phyloP scores from a whole-genome alignment of 2,329 filamentous ascomycete genomes.

The Aspergillus alliaceus region DNA sequence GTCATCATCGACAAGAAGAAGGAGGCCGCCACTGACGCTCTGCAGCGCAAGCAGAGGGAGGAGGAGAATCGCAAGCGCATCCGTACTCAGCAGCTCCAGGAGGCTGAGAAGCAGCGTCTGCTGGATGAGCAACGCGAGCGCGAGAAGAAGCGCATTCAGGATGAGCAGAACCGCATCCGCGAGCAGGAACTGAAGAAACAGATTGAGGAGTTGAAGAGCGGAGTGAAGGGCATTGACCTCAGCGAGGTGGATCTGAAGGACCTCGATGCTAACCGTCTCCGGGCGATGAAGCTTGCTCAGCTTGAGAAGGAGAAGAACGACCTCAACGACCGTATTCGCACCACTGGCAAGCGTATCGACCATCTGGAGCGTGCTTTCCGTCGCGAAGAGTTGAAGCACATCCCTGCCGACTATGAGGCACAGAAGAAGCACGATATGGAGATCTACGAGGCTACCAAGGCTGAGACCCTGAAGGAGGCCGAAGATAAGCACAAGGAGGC shows the following conservation, averaged over 20 bases:
- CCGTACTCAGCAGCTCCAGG: slow-evolving; percentile 81
- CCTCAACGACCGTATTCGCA: slow-evolving; percentile 83
- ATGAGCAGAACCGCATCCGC: slow-evolving; percentile 84
- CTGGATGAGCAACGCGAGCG: slow-evolving; percentile 91
- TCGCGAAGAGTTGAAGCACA: slow-evolving; percentile 91
- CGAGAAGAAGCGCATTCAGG: slow-evolving; percentile 79
- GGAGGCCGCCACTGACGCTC: slow-evolving; percentile 85
- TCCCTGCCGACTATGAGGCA: slow-evolving; percentile 77
- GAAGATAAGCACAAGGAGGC: slow-evolving; percentile 89
- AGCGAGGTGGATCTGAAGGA: slow-evolving; percentile 73
- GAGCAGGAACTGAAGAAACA: slow-evolving; percentile 93
- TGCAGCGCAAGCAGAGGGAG: slow-evolving; percentile 87
- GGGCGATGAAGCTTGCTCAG: slow-evolving; percentile 91
- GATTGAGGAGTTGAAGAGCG: slow-evolving; percentile 86
- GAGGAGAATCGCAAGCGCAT: slow-evolving; percentile 85
- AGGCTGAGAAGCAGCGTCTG: slow-evolving; percentile 84
- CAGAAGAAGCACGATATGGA: slow-evolving; percentile 77
- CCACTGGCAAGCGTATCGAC: slow-evolving; percentile 93
- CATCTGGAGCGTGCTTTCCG: slow-evolving; percentile 96
- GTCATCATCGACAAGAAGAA: slow-evolving; percentile 95
- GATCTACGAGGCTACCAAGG: slow-evolving; percentile 77
- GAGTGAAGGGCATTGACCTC: slow-evolving; percentile 76
- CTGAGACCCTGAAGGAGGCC: slow-evolving; percentile 74
- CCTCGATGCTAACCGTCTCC: slow-evolving; percentile 84
- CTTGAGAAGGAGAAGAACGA: slow-evolving; percentile 98